Base-by-base conservation (phyloP, 2,329 filamentous ascomycete genomes). In the Colletotrichum sp. region DNA sequence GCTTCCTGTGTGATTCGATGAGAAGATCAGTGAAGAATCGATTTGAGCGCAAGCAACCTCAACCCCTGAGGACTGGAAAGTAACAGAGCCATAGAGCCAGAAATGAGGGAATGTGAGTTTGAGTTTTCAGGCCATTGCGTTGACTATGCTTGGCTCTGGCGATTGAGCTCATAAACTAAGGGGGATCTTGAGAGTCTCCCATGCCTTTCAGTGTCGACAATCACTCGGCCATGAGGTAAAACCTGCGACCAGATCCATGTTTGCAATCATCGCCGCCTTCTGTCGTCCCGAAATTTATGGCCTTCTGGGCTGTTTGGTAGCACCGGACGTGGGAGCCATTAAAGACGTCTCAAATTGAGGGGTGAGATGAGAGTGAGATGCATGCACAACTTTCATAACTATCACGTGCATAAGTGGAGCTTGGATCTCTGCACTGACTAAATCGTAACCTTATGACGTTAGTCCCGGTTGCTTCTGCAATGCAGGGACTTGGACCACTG, bases 361-460 rank as follows among this genome's bases (percentile, higher is more conserved):
- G 44, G 44, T 49, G 44, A 52, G 44, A 21, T 52, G n/a, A 21
- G n/a, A 21, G 2, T 52, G n/a, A 52, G 12, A 52, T 10, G n/a
- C 44, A 52, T 52, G 44, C 44, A 52, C n/a, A 52, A 52, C 12
- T 68, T 59, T 57, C 65, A 68, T 70, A 63, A 70, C 15, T 10
- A 59, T 70, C 34, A 52, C 34, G 34, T 70, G 57, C 68, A 32
- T 49, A n/a, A 28, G n/a, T 26, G 39, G 60, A 70, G 71, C 57
- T 60, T 74, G 32, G 57, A 63, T 36, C 26, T 65, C 24, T 36
- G 69, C 72, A 75, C 69, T 15, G 72, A 32, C 69, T 15, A 57
- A 65, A 34, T 18, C 26, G 69, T 36, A 68, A 67, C 57, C 26
- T 62, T 59, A 74, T 76, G 74, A 76, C 74, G 74, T 76, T 52